Evolutionary conservation across 106 monocot species (phyloP), one percentile per base, ranked within the genome.

Genomic region (Xerophyta viscosa): DNA sequence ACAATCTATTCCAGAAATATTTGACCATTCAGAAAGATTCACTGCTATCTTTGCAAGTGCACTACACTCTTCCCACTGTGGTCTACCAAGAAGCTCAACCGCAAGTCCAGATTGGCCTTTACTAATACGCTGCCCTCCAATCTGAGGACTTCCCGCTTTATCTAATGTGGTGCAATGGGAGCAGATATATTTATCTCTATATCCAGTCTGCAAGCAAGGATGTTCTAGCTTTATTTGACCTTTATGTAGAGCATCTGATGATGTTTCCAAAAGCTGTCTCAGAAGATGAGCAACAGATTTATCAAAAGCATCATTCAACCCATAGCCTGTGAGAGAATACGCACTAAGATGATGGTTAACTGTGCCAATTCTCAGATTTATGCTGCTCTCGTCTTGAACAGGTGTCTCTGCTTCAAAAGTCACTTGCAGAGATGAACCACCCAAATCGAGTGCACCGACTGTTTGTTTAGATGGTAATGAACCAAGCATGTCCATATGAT

Each of bases 301-400:
- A 45, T 81, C 96, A 69, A 96, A 96, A 29, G 96, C 96, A 77
- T 98, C 96, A 71, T 98, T 89, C 33, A 98, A 50, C 20, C 96
- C 96, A 74, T 86, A 98, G 6, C 96, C 82, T 22, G 81, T 56
- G n/a, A 98, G 65, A 68, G 96, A 98, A 66, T 89, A 98, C 29
- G 96, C 96, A 69, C 85, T 86, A 24, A 98, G 65, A 56, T 86
- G 81, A 71, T 89, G 89, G 17, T 42, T 82, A 29, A 71, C 58
- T 13, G 66, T 50, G 39, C 89, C 89, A 48, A 86, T 89, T 20
- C 59, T 84, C 60, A 89, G 65, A 63, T 67, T 82, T 50, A 98
- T 68, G 51, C 73, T 46, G 3, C 76, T 85, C 13, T 77, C 78
- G 63, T 76, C 79, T 37, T 70, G 58, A 26, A 67, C 50, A 13